Evolutionary conservation across 2,329 filamentous ascomycete genomes (phyloP).

Genomic region (Thelonectria olida): DNA sequence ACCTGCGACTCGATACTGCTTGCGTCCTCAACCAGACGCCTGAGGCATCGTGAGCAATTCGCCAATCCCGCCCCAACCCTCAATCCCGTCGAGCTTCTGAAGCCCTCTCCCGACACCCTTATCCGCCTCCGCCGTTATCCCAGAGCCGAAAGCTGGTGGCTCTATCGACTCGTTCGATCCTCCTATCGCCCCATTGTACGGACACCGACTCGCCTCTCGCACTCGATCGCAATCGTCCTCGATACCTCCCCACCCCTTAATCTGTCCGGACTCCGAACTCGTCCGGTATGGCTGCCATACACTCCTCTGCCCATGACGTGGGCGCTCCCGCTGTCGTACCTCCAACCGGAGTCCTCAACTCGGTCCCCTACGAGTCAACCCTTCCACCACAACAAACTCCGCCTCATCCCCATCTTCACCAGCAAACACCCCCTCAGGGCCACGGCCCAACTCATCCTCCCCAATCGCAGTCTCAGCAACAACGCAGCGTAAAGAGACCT

Average conservation of each 20-base stretch:
- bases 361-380: conserved; percentile 36
- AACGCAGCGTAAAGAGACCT: conserved; percentile 61
- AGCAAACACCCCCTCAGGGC: conserved; percentile 38
- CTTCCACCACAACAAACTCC: conserved; percentile 38
- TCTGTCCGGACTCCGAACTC: conserved; percentile 18
- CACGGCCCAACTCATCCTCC: conserved; percentile 30
- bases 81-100: conserved; percentile 11
- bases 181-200: conserved; percentile 11
- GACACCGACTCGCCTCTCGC: conserved; percentile 7
- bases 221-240: conserved; percentile 7
- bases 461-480: conserved; percentile 40
- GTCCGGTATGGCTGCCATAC: conserved; percentile 35
- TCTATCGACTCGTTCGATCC: conserved; percentile 11
- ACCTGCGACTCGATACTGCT: conserved; percentile 37
- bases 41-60: conserved; percentile 30
- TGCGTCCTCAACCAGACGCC: conserved; percentile 32
- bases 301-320: conserved; percentile 36
- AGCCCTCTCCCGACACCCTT: conserved; percentile 14
- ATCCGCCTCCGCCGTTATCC: conserved; percentile 12
- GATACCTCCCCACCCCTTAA: conserved; percentile 10
- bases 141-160: conserved; percentile 12
- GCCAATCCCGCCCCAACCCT: conserved; percentile 17
- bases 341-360: conserved; percentile 28
- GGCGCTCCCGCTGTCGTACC: conserved; percentile 27
- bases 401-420: conserved; percentile 40